phyloP scores from a whole-genome alignment of 306 rosid species.

The Mimosa pudica region DNA sequence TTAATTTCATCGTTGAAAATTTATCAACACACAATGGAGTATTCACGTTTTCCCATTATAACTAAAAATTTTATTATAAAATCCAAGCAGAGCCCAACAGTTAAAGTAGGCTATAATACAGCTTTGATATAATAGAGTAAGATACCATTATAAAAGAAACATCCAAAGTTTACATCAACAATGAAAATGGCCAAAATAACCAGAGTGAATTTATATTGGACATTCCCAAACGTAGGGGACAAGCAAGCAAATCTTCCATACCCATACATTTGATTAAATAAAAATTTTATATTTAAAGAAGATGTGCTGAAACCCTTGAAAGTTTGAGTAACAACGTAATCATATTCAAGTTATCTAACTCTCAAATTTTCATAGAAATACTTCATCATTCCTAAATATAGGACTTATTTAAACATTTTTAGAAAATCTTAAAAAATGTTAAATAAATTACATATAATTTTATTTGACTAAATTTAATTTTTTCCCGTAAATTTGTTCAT shows the following conservation, averaged over 20 bases:
- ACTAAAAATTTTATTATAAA: too few relatives aligned
- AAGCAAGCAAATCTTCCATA: background rate
- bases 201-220: background rate
- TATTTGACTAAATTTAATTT: too few relatives aligned
- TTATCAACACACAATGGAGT: background rate
- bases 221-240: background rate
- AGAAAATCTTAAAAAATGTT: too few relatives aligned
- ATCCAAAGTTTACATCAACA: background rate
- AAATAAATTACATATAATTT: too few relatives aligned
- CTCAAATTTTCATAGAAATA: background rate
- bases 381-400: too few relatives aligned
- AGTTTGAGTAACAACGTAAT: background rate
- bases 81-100: background rate
- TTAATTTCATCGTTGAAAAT: background rate
- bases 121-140: background rate
- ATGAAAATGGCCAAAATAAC: background rate
- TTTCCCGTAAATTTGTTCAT: too few relatives aligned
- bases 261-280: background rate
- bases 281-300: too few relatives aligned
- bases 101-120: too few relatives aligned
- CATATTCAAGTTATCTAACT: background rate
- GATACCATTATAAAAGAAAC: background rate
- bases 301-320: background rate
- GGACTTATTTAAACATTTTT: too few relatives aligned
- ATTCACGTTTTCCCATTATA: background rate